These are phyloP conservation scores for Epichloe aotearoae DNA, from an alignment of 2,329 filamentous ascomycete genomes.

Conservation along the genomic window DNA sequence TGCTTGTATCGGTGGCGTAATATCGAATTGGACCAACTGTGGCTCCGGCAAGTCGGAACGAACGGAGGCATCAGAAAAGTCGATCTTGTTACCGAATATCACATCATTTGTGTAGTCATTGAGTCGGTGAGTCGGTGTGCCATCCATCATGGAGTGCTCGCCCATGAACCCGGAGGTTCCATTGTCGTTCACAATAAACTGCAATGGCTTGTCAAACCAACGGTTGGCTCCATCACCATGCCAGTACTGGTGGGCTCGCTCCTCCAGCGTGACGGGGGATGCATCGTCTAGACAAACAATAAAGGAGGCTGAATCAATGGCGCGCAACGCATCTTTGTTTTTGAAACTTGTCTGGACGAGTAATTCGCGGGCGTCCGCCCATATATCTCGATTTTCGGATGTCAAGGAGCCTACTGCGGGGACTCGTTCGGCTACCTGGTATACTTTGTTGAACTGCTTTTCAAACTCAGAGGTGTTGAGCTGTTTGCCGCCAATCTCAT, in stretches of 20 bases:
- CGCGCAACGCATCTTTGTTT: slow-evolving; percentile 66
- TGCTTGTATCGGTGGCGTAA: slow-evolving; percentile 58
- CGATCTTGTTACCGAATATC: slow-evolving; percentile 89
- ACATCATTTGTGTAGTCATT: slow-evolving; percentile 89
- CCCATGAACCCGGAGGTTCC: slow-evolving; percentile 95
- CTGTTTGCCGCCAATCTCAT: slow-evolving; percentile 70
- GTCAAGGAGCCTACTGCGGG: slow-evolving; percentile 76
- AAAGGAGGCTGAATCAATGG: slow-evolving; percentile 82
- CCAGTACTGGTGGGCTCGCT: slow-evolving; percentile 95
- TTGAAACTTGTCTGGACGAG: slow-evolving; percentile 63
- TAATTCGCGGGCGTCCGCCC: slow-evolving; percentile 69
- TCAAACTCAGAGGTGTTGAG: slow-evolving; percentile 85
- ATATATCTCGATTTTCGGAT: slow-evolving; percentile 84
- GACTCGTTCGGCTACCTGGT: slow-evolving; percentile 57
- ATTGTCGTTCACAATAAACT: slow-evolving; percentile 98
- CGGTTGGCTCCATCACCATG: slow-evolving; percentile 91
- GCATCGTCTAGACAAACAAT: slow-evolving; percentile 89
- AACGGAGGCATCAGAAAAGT: slow-evolving; percentile 65
- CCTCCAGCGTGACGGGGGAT: slow-evolving; percentile 80
- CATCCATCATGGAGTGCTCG: slow-evolving; percentile 99
- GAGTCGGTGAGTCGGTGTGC: slow-evolving; percentile 89
- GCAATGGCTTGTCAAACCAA: slow-evolving; percentile 95
- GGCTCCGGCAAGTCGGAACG: slow-evolving; percentile 80
- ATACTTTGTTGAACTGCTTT: slow-evolving; percentile 74
- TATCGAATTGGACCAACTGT: slow-evolving; percentile 59